Base-by-base conservation (phyloP, 2,329 filamentous ascomycete species). In the Neofusicoccum sp. region DNA sequence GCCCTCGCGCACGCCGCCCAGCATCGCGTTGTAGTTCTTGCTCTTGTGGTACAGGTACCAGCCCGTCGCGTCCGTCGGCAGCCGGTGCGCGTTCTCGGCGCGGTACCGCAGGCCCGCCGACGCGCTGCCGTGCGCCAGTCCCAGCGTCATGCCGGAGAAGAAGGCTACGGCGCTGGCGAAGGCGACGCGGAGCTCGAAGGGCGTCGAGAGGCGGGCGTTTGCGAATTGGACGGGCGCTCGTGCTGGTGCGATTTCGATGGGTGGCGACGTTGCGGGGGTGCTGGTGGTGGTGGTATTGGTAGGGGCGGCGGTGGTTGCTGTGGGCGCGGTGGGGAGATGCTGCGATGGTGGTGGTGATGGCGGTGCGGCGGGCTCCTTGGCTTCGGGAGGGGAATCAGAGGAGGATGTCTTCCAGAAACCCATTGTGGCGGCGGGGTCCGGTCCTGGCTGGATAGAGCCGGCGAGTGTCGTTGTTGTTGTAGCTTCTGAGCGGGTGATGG, bases 21-120 rank as follows among this genome's bases (percentile, higher is more conserved):
- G 84, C 70, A 91, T 88, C 58, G 90, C 85, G 71, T 92, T 87
- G 80, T 99, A 98, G 78, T 97, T 98, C 78, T 98, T 98, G 74
- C 88, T 92, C 79, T 97, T 97, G 81, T 98, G 94, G 77, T 99
- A 99, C n/a, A 98, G 85, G 74, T 94, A 99, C 95, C 95, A 99
- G 16, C 93, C 94, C 2, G 88, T 87, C 31, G 91, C 88, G 1
- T 89, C 89, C 3, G 86, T 88, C 22, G 95, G 95, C 66, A 97
- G 87, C 68, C 94, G 91, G 81, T 99, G 95, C 1, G 95, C 93
- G 74, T 99, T 96, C 78, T 99, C 95, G 65, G 95, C 95, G 62
- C 94, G 89, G 80, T 97, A 99, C 43, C 90, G 89, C 64, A 96
- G 83, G 58, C 90, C 89, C 0, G 91, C 86, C 73, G 85, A 87